Evolutionary conservation across 73 alveolate genomes (phyloP).

Genomic region (Symbiodinium natans): DNA sequence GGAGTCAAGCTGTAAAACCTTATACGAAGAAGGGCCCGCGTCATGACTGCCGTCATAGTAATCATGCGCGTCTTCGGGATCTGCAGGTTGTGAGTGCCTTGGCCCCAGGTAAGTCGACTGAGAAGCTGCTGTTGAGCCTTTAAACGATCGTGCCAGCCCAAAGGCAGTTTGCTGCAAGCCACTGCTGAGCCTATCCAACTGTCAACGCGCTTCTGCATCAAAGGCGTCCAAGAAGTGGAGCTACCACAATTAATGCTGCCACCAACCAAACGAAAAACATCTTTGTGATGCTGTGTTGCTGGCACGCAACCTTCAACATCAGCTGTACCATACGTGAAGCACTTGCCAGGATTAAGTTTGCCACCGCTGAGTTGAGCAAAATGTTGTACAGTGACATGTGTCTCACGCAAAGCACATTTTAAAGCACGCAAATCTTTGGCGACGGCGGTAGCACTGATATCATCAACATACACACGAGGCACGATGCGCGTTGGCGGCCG

Average conservation of each 20-base stretch:
- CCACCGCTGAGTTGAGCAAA: background rate
- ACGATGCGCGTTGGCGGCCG: too few relatives aligned
- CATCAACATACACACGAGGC: constrained; percentile 13
- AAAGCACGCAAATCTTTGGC: background rate
- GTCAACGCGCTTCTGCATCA: background rate
- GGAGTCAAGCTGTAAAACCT: background rate
- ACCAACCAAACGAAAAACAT: constrained; percentile 6
- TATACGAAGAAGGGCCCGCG: background rate
- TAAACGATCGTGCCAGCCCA: background rate
- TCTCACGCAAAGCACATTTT: background rate
- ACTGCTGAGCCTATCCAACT: background rate
- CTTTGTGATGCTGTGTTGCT: background rate
- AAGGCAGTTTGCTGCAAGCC: background rate
- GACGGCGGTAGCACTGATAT: constrained; percentile 11
- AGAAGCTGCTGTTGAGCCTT: background rate
- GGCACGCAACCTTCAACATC: background rate
- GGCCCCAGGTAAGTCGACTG: constrained; percentile 1
- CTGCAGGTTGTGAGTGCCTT: background rate
- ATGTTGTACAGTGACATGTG: background rate
- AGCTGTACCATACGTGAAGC: background rate
- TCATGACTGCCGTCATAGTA: background rate
- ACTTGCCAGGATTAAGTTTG: background rate
- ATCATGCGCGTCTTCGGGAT: background rate
- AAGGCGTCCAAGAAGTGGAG: background rate
- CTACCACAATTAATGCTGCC: constrained; percentile 4